A percentile compares a stretch with the other conserved stretches of the same genome.
phyloP scores from a whole-genome alignment of 2,329 filamentous ascomycete species.

The Cytospora chrysosperma region DNA sequence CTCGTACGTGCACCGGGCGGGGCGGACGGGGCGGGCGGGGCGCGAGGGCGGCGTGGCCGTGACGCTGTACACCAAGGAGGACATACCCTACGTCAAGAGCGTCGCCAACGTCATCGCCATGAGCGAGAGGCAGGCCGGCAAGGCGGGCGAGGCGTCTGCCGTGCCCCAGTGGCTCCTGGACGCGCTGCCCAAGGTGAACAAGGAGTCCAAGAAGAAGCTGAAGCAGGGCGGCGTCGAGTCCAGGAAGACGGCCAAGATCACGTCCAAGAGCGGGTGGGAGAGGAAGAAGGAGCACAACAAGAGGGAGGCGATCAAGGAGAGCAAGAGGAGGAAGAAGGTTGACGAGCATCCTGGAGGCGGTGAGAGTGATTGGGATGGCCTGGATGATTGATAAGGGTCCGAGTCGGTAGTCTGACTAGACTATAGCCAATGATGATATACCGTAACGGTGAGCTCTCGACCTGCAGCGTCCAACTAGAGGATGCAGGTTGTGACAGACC shows the following conservation, averaged over 20 bases:
- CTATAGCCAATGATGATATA: neutral
- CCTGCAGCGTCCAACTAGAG: neutral
- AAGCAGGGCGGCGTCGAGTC: constrained; percentile 77
- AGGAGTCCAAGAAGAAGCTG: constrained; percentile 79
- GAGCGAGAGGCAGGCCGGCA: constrained; percentile 70
- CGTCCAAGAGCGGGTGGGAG: constrained; percentile 77
- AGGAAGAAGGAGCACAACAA: constrained; percentile 66
- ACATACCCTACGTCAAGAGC: constrained; percentile 83
- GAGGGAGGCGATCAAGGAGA: constrained; percentile 61
- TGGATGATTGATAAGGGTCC: constrained; percentile 12
- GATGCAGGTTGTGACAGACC: too few species aligned
- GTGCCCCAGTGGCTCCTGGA: constrained; percentile 87
- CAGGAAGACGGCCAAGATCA: constrained; percentile 67
- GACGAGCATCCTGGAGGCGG: neutral
- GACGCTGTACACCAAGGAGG: constrained; percentile 93
- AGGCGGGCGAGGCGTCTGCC: constrained; percentile 51
- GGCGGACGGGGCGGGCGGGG: constrained; percentile 85
- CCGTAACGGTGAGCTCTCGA: neutral
- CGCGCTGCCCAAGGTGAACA: constrained; percentile 77
- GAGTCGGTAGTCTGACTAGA: neutral
- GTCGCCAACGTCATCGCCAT: constrained; percentile 90
- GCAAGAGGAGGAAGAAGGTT: constrained; percentile 51
- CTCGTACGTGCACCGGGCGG: constrained; percentile 89
- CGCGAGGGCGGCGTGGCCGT: constrained; percentile 85
- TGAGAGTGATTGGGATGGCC: constrained; percentile 11